Percentiles rank a stretch among this genome's conserved stretches.
Conservation (phyloP, 306 rosid genomes). For the Quillaja saponaria region DNA sequence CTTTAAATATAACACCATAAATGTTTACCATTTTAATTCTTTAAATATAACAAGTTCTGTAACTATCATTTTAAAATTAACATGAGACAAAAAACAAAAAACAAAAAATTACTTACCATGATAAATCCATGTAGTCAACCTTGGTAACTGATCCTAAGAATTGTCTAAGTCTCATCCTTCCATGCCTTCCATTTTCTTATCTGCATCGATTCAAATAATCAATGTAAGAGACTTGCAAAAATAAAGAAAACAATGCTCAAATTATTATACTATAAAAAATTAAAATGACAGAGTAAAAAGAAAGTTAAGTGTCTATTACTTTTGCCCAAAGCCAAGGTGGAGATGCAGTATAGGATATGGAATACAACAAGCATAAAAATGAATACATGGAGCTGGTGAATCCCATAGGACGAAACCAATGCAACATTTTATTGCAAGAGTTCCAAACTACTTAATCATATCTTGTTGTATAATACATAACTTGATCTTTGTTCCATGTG, state of each 20-base stretch:
- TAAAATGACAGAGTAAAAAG: background rate
- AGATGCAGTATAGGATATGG: constrained; percentile 70
- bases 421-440: constrained; percentile 59
- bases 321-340: constrained; percentile 64
- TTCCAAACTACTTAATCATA: no score
- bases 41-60: no score
- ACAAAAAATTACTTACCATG: constrained; percentile 44
- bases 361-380: constrained; percentile 66
- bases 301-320: constrained; percentile 48
- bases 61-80: no score
- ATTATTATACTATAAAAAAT: no score
- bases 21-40: no score
- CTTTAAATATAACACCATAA: no score
- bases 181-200: constrained; percentile 75
- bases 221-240: background rate
- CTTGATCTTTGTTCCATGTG: background rate
- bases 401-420: constrained; percentile 77
- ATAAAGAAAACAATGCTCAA: no score
- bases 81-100: no score
- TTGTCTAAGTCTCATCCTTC: constrained; percentile 70
- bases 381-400: constrained; percentile 88
- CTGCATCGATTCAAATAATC: constrained; percentile 44
- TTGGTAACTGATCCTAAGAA: constrained; percentile 63
- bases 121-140: constrained; percentile 87
- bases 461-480: background rate